Base-by-base conservation (phyloP, 116 monocot genomes). In the Papilionanthe hybrid region DNA sequence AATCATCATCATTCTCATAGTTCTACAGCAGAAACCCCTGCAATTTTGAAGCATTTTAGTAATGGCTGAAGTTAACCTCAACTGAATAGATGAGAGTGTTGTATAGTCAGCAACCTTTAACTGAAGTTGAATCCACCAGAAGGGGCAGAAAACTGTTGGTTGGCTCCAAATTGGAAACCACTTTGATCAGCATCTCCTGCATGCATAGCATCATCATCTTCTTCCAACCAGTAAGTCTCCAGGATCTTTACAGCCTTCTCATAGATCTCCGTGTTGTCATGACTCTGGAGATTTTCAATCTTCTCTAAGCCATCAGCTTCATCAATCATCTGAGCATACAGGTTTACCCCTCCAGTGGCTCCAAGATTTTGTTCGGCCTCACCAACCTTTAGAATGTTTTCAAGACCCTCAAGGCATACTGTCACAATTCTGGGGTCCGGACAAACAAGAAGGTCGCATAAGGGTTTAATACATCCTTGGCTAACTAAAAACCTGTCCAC, bases 201-300 rank as follows among this genome's bases (percentile, higher is more conserved):
- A 42, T 84, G 88, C 96, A 93, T 89, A 44, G 83, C 87, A 5
- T 96, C 96, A 56, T 93, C 96, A 29, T 93, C 96, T 71, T 96
- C 96, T 78, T 95, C 95, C 75, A 89, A 29, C 96, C 96, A 96
- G 69, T 90, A 96, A 13, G 92, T 87, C 66, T 96, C 96, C 13
- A 96, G 87, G 50, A 96, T 87, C 90, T 96, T 96, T 41, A 96
- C 90, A 15, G 90, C 78, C 81, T 92, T 96, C 80, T 96, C 93
- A 65, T 96, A 96, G 19, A 96, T 96, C 78, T 93, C 93, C 22
- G 93, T 85, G 79, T 96, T 96, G 58, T 96, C 96, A 56, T 96
- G 96, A 79, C 91, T 96, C 85, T 96, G 96, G 9, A 96, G 88
- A 72, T 87, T 91, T 83, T 96, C 96, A 48, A 96, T 93, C 87